Base-by-base conservation (phyloP, 139 green algal species). In the Chlorella sp. region DNA sequence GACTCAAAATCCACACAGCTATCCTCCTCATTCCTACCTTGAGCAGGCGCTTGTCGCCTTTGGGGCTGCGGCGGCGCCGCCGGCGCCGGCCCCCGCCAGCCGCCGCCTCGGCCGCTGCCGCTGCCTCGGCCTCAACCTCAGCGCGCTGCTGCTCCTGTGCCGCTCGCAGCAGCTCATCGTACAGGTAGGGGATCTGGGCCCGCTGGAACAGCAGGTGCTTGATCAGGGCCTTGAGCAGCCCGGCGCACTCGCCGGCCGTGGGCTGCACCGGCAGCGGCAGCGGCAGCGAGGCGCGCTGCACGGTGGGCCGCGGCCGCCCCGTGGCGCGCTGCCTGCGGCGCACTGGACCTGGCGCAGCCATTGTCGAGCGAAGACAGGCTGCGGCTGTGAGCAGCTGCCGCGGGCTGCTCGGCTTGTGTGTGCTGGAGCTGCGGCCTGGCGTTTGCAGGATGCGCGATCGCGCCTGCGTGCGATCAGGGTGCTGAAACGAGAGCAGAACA, bases 141-240 rank as follows among this genome's bases (percentile, higher is more conserved):
- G 39, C 41, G 0, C 18, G 60, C 76, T 73, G 60, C 60, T 36
- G 76, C 76, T 60, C 30, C 0, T 57, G 60, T 1, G 36, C n/a
- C 18, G 41, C n/a, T 5, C 16, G 44, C 39, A 86, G 81, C 73
- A 86, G 69, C 73, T 81, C 38, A 41, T 86, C 65, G 30, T 86
- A 86, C 3, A 86, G 73, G 64, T 65, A 78, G 20, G 81, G 81
- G n/a, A 86, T 81, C 51, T 86, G 81, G 32, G 44, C 68, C 3
- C 81, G 81, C 39, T 80, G 64, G 47, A 86, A 86, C 9, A 86
- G 73, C 73, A 86, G 73, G 73, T 86, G 81, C 69, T 86, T 86
- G 72, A 86, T 51, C 71, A 41, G 60, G 71, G 32, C 39, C 62
- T 26, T 36, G 15, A 65, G 63, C 9, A 80, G 38, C 28, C 60